phyloP scores from a whole-genome alignment of 345 rosid genomes.

The Lenwebbia sp. region DNA sequence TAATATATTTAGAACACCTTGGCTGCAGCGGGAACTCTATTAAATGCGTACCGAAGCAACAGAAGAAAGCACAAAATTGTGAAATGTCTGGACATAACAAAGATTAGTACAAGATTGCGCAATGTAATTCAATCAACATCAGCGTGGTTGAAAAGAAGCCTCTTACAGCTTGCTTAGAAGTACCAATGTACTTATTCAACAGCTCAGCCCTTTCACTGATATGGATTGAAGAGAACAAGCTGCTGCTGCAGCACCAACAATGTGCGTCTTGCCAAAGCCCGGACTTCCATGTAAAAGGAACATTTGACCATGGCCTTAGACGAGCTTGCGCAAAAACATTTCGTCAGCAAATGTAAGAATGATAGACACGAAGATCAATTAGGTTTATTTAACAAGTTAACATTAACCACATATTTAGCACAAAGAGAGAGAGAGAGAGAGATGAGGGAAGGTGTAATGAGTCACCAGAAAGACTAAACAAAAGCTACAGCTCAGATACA shows the following conservation, averaged over 20 bases:
- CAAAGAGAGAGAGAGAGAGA: not conserved
- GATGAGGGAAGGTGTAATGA: not conserved
- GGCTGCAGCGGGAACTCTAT: fast-evolving
- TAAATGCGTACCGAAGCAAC: not conserved
- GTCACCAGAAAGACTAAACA: too few species aligned
- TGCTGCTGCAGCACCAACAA: constrained; percentile 86
- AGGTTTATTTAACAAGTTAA: not conserved
- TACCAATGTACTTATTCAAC: constrained; percentile 87
- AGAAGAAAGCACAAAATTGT: not conserved
- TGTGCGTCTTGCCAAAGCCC: constrained; percentile 93
- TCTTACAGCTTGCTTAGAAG: constrained; percentile 92
- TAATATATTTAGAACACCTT: not conserved
- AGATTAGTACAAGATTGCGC: not conserved
- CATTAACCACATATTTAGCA: not conserved
- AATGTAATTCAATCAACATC: not conserved
- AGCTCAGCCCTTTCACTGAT: constrained; percentile 86
- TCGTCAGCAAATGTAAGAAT: not conserved
- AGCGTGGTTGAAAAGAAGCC: not conserved
- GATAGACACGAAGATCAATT: not conserved
- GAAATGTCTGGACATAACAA: not conserved
- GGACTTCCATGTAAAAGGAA: constrained; percentile 81
- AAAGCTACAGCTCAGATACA: too few species aligned
- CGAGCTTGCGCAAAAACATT: not conserved
- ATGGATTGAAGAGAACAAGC: constrained; percentile 79
- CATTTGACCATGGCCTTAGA: constrained; percentile 17